Evolutionary conservation across 352 stramenopile genomes (phyloP), one percentile per base, ranked within the genome.

Genomic region (Blastocystis sp.): DNA sequence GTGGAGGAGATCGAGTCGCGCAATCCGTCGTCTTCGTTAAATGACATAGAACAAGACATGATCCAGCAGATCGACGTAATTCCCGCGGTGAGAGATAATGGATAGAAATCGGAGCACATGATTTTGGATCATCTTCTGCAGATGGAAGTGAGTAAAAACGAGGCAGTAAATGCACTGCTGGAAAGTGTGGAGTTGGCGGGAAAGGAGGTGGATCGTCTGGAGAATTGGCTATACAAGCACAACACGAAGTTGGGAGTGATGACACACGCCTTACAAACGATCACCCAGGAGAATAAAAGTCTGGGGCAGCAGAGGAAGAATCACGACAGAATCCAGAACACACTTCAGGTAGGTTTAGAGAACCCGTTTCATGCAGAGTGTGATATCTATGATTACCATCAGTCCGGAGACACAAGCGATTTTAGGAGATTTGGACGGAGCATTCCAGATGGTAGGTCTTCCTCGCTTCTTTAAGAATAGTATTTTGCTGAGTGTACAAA

Each of bases 51-150:
- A 9, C 45, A 62, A 23, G 70, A 80, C 20, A 64, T 80, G 15
- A 45, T 41, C 20, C 43, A 62, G 20, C 37, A 62, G 45, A 63
- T 80, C 26, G 45, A 80, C 39, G 70, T 79, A 45, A 56, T 23
- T 9, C 7, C 23, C 23, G 26, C 20, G 55, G n/a, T 43, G 8
- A 64, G 3, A 54, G 13, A 26, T 80, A 11, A 61, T 23, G 11
- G 13, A 34, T 80, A 80, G 70, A 64, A 80, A 41, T 64, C 43
- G 34, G 70, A 80, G 70, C 53, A 43, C 43, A 34, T 80, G 70
- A 80, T 80, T 62, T 26, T 80, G 26, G 70, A 80, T 8, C 70
- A 80, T 64, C n/a, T 80, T 13, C 37, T 80, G 70, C 45, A 80
- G 70, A 80, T 80, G 70, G 70, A 80, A 41, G 45, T 63, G 39